Percentiles rank a stretch among this genome's conserved stretches.
phyloP scores from a whole-genome alignment of 257 asterid genomes.

The Jaltomata sinuosa region DNA sequence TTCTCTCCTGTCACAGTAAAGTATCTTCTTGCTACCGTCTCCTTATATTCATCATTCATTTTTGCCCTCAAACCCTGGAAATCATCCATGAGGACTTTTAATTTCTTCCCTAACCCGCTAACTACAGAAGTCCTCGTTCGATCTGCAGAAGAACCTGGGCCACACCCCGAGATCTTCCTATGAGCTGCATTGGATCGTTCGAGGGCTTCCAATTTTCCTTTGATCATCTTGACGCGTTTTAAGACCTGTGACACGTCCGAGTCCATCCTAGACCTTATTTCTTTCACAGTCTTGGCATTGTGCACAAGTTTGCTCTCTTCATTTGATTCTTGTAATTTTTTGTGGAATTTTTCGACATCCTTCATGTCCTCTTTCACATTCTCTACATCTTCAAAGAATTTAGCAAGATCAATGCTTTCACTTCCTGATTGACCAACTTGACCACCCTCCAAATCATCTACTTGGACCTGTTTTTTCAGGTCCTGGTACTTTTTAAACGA shows the following conservation, averaged over 20 bases:
- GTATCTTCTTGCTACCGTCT: slow-evolving; percentile 34
- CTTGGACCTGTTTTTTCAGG: slow-evolving; percentile 22
- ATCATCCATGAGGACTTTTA: slow-evolving; percentile 34
- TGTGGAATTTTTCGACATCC: slow-evolving; percentile 21
- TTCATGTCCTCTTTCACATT: slow-evolving; percentile 33
- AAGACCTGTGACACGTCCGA: slow-evolving; percentile 23
- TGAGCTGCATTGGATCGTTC: slow-evolving; percentile 31
- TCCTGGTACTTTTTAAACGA: slow-evolving; percentile 32
- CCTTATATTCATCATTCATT: slow-evolving; percentile 35
- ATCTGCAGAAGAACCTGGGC: slow-evolving; percentile 39
- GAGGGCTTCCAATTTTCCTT: slow-evolving; percentile 33
- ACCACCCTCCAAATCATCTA: slow-evolving; percentile 28
- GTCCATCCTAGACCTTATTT: slow-evolving; percentile 30
- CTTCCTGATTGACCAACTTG: neutral
- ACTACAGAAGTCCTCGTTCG: slow-evolving; percentile 40
- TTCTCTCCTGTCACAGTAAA: slow-evolving; percentile 35
- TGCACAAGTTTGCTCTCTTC: slow-evolving; percentile 36
- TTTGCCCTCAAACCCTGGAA: slow-evolving; percentile 22
- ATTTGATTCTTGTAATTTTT: slow-evolving; percentile 23
- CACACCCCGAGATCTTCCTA: slow-evolving; percentile 25
- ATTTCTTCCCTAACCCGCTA: slow-evolving; percentile 34
- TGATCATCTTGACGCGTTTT: slow-evolving; percentile 27
- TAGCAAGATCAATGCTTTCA: slow-evolving; percentile 18
- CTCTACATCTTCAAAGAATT: slow-evolving; percentile 34
- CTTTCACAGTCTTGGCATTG: slow-evolving; percentile 33